Base-by-base conservation (phyloP, 768 basidiomycete species). In the Chalciporus chontae region DNA sequence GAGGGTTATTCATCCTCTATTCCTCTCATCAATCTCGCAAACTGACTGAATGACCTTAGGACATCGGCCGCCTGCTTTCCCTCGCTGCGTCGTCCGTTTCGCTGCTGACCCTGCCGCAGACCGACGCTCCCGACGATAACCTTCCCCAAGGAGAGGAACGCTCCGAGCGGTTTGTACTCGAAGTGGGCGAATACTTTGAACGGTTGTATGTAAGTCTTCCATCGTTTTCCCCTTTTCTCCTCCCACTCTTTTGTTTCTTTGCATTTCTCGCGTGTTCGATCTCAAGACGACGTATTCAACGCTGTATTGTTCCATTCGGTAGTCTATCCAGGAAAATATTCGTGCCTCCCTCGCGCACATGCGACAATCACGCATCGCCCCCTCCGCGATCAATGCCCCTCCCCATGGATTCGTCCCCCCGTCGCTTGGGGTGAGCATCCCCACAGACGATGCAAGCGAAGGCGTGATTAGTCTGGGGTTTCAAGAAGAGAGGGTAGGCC, bases 111-210 rank as follows among this genome's bases (percentile, higher is more conserved):
- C 72, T 92, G n/a, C 89, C 89, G 1, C 89, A 90, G 67, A 89
- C 87, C 4, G 89, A 91, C 61, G 75, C 66, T 1, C 77, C 82
- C 3, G 80, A 80, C 7, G 84, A 86, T 45, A 74, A 70, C 48
- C 75, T 90, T 8, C 87, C 88, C 3, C 84, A 86, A 59, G 89
- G 87, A 36, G 89, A 85, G 52, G 89, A 92, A 67, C 77, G 89
- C 31, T 89, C 87, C 13, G 87, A 91, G 62, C 85, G 89, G 60
- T 90, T 92, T 56, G 89, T 90, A 36, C 74, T 85, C 37, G 87
- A 90, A 71, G 87, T 87, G 45, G 85, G 84, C 72, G 86, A 90
- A 62, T 91, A 90, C 67, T 92, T 90, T 61, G 84, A 90, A 58
- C 82, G 85, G 23, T 74, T 91, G 8, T 84, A 92, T 64, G 89